These are phyloP conservation scores for Stramenopiles sp. DNA, from an alignment of 352 stramenopile genomes.

Conservation along the genomic window DNA sequence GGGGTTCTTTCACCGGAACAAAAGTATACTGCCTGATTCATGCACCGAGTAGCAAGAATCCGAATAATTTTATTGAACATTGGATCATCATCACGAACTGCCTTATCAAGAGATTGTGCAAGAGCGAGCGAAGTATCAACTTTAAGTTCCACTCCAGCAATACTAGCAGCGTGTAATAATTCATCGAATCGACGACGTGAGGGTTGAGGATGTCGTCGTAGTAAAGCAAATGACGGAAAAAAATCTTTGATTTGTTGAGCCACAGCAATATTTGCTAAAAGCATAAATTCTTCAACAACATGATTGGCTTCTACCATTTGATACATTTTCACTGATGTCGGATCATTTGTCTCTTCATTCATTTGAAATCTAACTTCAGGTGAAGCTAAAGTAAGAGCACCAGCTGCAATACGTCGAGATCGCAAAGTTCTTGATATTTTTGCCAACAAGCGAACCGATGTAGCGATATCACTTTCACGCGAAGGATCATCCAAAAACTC, in stretches of 20 bases:
- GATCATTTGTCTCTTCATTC: conserved; percentile 89
- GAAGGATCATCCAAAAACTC: conserved; percentile 46
- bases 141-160: conserved; percentile 36
- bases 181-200: conserved; percentile 37
- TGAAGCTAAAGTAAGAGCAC: conserved; percentile 77
- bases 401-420: conserved; percentile 34
- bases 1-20: conserved; percentile 69
- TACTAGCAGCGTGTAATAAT: conserved; percentile 31
- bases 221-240: conserved; percentile 40
- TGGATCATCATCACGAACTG: conserved; percentile 32
- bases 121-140: conserved; percentile 33
- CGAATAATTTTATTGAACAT: conserved; percentile 93
- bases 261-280: conserved; percentile 92
- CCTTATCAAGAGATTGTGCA: conserved; percentile 30
- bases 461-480: conserved; percentile 11
- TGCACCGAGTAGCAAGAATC: conserved; percentile 81
- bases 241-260: conserved; percentile 58
- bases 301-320: conserved; percentile 42
- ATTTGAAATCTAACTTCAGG: conserved; percentile 82
- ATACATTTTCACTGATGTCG: conserved; percentile 87
- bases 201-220: conserved; percentile 37
- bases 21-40: conserved; percentile 94
- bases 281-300: conserved; percentile 96
- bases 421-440: conserved; percentile 6
- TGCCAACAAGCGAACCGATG: conserved; percentile 24